A percentile compares a stretch with the other conserved stretches of the same genome.
Conservation (phyloP, 208 protist species). For the Angomonas deanei region DNA sequence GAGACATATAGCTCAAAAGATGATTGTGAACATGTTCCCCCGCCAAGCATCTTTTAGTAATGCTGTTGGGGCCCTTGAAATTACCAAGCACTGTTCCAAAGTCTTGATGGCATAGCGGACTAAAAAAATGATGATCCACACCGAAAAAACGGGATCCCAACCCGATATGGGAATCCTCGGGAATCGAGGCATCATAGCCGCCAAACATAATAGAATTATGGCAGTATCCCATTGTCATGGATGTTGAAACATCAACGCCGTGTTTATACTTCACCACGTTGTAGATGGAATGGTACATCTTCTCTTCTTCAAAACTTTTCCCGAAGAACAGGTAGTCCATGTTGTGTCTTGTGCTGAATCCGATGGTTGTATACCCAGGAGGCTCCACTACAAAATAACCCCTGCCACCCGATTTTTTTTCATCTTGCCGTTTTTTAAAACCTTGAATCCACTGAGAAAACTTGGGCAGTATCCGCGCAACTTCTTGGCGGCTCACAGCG, state of each 20-base stretch:
- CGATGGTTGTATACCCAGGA: slow-evolving; percentile 35
- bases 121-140: slow-evolving; percentile 48
- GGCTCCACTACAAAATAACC: slow-evolving; percentile 36
- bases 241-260: slow-evolving; percentile 29
- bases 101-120: slow-evolving; percentile 53
- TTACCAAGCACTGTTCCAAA: slow-evolving; percentile 40
- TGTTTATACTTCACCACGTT: slow-evolving; percentile 33
- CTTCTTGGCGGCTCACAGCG: slow-evolving; percentile 49
- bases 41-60: slow-evolving; percentile 49
- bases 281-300: slow-evolving; percentile 23
- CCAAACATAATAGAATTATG: slow-evolving; percentile 23
- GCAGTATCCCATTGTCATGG: slow-evolving; percentile 35
- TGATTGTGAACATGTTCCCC: slow-evolving; percentile 44
- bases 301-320: not conserved
- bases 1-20: slow-evolving; percentile 41
- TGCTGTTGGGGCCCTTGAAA: slow-evolving; percentile 57
- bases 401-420: not conserved
- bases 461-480: slow-evolving; percentile 42
- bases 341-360: slow-evolving; percentile 32
- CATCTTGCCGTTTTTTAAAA: slow-evolving; percentile 17
- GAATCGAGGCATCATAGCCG: not conserved
- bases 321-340: slow-evolving; percentile 24
- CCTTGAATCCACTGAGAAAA: slow-evolving; percentile 38
- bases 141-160: slow-evolving; percentile 15
- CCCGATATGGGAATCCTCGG: slow-evolving; percentile 12